These are phyloP conservation scores for Physaria fendleri DNA, from an alignment of 345 rosid genomes.

Conservation along the genomic window DNA sequence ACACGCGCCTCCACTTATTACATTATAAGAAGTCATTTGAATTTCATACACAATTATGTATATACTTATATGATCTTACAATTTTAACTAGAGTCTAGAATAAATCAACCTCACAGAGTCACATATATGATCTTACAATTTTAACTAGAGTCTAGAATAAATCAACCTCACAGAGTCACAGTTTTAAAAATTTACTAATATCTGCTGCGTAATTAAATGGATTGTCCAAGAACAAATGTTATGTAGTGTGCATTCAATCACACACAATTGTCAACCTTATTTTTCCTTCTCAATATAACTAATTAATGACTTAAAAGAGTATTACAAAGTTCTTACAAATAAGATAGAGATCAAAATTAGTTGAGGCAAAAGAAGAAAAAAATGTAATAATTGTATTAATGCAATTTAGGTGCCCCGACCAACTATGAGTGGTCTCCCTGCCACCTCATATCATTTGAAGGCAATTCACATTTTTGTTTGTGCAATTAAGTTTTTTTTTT, in stretches of 20 bases:
- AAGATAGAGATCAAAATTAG: background rate
- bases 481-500: background rate
- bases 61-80: too few species aligned
- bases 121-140: too few species aligned
- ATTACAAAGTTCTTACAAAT: background rate
- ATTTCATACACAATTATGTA: too few species aligned
- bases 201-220: background rate
- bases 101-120: too few species aligned
- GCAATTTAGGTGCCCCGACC: conserved; percentile 21
- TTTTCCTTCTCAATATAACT: background rate
- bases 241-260: too few species aligned
- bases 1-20: conserved; percentile 16
- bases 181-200: background rate
- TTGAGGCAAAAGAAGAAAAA: conserved; percentile 10
- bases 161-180: background rate
- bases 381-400: conserved; percentile 18
- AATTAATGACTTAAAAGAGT: background rate
- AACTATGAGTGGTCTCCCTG: conserved; percentile 23
- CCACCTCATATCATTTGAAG: conserved; percentile 25
- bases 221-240: background rate
- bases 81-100: too few species aligned
- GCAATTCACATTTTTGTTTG: conserved; percentile 3
- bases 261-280: conserved; percentile 5
- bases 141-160: background rate
- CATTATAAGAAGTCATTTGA: too few species aligned